Percentiles rank a stretch among this genome's conserved stretches.
Evolutionary conservation across 169 alveolate genomes (phyloP).

Genomic region (Pseudocohnilembus persalinus): DNA sequence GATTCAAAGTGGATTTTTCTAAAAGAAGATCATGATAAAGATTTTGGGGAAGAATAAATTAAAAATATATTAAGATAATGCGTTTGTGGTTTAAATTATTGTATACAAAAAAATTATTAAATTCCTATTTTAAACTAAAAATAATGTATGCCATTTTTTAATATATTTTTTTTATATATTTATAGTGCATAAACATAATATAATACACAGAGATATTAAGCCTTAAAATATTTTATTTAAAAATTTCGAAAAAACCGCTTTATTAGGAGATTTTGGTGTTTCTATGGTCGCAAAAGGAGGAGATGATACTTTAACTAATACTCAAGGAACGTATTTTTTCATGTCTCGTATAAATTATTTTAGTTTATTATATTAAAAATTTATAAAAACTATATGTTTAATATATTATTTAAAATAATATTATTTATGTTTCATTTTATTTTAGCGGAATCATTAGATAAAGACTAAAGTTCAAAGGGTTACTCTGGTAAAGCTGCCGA

Average conservation of each 20-base stretch:
- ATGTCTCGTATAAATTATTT: slow-evolving; percentile 55
- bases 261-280: slow-evolving; percentile 79
- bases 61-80: slow-evolving; percentile 28
- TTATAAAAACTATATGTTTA: too few relatives aligned
- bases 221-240: slow-evolving; percentile 81
- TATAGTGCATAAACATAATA: slow-evolving; percentile 69
- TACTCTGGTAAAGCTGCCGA: slow-evolving; percentile 85
- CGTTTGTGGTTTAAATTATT: slow-evolving; percentile 33
- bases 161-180: neutral
- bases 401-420: too few relatives aligned
- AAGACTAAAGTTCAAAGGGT: slow-evolving; percentile 48
- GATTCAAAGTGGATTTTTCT: slow-evolving; percentile 27
- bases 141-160: too few relatives aligned
- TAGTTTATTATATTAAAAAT: too few relatives aligned
- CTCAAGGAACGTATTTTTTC: slow-evolving; percentile 81
- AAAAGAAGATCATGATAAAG: slow-evolving; percentile 29
- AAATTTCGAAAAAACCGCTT: slow-evolving; percentile 57
- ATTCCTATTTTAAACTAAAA: too few relatives aligned
- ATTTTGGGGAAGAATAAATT: slow-evolving; percentile 21
- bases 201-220: slow-evolving; percentile 86
- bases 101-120: neutral
- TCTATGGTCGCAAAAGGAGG: slow-evolving; percentile 53
- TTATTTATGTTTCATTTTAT: too few relatives aligned
- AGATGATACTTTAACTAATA: slow-evolving; percentile 58
- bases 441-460: slow-evolving; percentile 69